Conservation (phyloP, 352 stramenopile genomes). For the Plasmopara muralis region DNA sequence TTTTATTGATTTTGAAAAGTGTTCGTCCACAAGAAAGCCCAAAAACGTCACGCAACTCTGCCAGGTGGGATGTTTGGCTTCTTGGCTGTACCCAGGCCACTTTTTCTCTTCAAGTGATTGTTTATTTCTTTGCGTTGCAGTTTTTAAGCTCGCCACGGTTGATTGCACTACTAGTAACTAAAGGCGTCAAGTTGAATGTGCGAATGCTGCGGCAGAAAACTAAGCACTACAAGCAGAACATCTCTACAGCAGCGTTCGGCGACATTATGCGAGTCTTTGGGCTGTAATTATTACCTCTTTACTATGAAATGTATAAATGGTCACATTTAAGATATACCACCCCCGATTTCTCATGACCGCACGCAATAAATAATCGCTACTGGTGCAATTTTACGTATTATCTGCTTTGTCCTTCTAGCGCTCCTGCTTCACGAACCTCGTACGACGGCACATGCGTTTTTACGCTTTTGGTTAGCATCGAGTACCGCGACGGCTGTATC, state of each 20-base stretch:
- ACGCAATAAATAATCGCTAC: constrained; percentile 37
- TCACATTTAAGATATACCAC: too few relatives aligned
- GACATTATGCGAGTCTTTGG: constrained; percentile 43
- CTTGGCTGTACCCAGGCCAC: background rate
- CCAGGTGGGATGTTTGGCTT: constrained; percentile 30
- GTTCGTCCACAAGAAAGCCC: constrained; percentile 48
- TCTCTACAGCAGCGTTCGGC: constrained; percentile 31
- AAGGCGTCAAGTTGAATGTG: constrained; percentile 40
- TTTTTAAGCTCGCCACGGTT: constrained; percentile 66
- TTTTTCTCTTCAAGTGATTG: background rate
- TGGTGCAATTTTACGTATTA: constrained; percentile 40
- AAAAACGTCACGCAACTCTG: constrained; percentile 79
- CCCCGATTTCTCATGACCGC: constrained; percentile 19
- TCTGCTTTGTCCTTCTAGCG: constrained; percentile 14
- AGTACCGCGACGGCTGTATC: constrained; percentile 49
- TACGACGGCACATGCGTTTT: constrained; percentile 52
- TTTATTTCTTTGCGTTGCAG: constrained; percentile 18
- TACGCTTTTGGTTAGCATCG: constrained; percentile 24
- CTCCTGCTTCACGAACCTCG: constrained; percentile 1
- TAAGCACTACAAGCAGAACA: constrained; percentile 58
- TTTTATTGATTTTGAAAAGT: constrained; percentile 80
- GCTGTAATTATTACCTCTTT: constrained; percentile 14
- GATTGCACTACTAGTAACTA: constrained; percentile 34
- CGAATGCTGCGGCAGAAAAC: constrained; percentile 40
- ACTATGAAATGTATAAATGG: too few relatives aligned